Percentiles rank a stretch among this genome's conserved stretches.
These are phyloP conservation scores for Fusarium odoratissimum DNA, from an alignment of 2,329 filamentous ascomycete species.

Conservation along the genomic window DNA sequence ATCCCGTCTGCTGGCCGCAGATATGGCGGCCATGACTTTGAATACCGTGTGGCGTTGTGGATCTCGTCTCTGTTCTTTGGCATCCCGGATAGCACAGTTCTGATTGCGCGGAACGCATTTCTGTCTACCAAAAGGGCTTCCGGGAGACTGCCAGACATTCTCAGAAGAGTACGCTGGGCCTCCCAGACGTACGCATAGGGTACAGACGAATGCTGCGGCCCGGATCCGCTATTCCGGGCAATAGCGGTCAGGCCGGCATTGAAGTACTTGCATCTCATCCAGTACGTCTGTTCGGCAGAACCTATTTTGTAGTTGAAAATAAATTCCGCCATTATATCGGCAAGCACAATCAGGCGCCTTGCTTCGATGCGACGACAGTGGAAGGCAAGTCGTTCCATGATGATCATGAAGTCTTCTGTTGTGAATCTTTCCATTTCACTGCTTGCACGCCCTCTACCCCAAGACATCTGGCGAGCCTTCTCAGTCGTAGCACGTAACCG, in stretches of 20 bases:
- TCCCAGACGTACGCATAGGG: conserved; percentile 61
- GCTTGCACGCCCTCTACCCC: conserved; percentile 3
- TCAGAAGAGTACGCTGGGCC: conserved; percentile 65
- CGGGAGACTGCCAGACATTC: conserved; percentile 60
- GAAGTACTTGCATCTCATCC: conserved; percentile 48
- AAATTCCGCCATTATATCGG: conserved; percentile 44
- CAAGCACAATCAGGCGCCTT: conserved; percentile 48
- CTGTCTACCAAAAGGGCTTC: conserved; percentile 63
- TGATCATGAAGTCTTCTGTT: conserved; percentile 39
- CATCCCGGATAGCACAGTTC: conserved; percentile 63
- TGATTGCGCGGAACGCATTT: conserved; percentile 65
- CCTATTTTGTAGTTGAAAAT: conserved; percentile 38
- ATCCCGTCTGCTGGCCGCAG: conserved; percentile 67
- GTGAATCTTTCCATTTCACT: conserved; percentile 32
- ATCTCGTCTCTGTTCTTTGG: conserved; percentile 64
- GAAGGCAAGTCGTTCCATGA: conserved; percentile 43
- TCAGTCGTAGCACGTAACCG: conserved; percentile 29
- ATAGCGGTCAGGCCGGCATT: conserved; percentile 47
- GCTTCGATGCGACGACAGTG: conserved; percentile 51
- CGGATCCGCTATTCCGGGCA: conserved; percentile 41
- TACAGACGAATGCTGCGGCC: conserved; percentile 38
- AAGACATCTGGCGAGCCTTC: not conserved
- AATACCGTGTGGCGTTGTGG: conserved; percentile 60
- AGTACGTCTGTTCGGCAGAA: conserved; percentile 38
- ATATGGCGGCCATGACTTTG: conserved; percentile 71